Evolutionary conservation across 2,329 filamentous ascomycete species (phyloP), one percentile per base, ranked within the genome.

Genomic region (Xylaria sp.): DNA sequence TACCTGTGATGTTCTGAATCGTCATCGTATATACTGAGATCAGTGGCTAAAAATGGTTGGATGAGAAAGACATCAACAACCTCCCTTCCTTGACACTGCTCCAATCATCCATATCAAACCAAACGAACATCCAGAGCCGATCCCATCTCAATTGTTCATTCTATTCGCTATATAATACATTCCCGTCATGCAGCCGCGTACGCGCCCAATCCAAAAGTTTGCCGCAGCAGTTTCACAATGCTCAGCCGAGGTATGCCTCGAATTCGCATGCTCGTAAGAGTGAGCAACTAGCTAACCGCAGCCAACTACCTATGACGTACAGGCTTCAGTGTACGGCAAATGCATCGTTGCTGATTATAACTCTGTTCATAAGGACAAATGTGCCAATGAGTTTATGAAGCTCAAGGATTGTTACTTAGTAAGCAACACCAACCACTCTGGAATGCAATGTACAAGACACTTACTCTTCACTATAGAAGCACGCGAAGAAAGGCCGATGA

Each of bases 271-370:
- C 15, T 23, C 56, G 25, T 7, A 25, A 43, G 33, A 9, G 12
- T 62, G n/a, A 56, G 43, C 62, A 64, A 58, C 18, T 67, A 58
- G 56, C 18, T 68, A 58, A 70, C 33, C 39, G 36, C n/a, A 2
- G 25, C 18, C 33, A 55, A 41, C 54, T 15, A 43, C 41, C 15
- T 62, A 48, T 20, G 20, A 36, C 8, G 33, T 33, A 46, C 33
- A 98, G 95, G 92, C 93, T 62, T 86, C 93, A 2, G 85, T 88
- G 13, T 99, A 98, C 78, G 96, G 95, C 73, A 94, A 94, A 84
- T 99, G 96, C 79, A 90, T 99, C 72, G 88, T 95, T 60, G 89
- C 89, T 48, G 95, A 98, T 78, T 98, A 97, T 82, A 95, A 95
- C 78, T 89, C 94, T 3, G 89, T 97, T 2, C 88, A 94, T 75